Evolutionary conservation across 148 eudicot genomes (phyloP), one percentile per base, ranked within the genome.

Genomic region (Vaccinium myrtillus): DNA sequence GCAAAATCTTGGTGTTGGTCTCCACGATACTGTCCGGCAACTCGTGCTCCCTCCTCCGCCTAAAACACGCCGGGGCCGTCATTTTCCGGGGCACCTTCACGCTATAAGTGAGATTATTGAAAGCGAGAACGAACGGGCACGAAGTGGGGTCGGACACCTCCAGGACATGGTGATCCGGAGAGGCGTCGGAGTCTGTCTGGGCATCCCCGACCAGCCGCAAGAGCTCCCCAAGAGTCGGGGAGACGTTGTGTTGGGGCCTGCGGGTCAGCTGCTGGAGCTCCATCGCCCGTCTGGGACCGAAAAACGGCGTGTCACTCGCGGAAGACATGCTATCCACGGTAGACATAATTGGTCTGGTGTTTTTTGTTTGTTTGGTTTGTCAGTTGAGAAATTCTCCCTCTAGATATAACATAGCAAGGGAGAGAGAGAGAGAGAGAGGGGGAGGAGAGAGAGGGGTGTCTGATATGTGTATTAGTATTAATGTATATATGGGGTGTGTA

Each of bases 221-320:
- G 11, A 95, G 94, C 86, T 95, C 95, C 43, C 91, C 93, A 5
- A 94, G 93, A 11, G 95, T 91, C 8, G 90, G 89, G 7, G 91
- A 89, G 19, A 83, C 30, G 59, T 67, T 86, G 21, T 85, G 90
- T 78, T 86, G 89, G 75, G 84, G 91, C 73, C 67, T 88, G 1
- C 87, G 90, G 50, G 83, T 85, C 84, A 86, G 74, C 73, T 91
- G 90, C 79, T 87, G 92, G 84, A 90, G 91, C 58, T 90, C 88
- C 88, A 89, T 88, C 85, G 89, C 75, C 23, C 84, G 85, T 49
- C 83, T 88, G 0, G 93, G 91, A 83, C 91, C 93, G n/a, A 93
- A 87, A 86, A 90, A 93, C 5, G 93, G 94, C 10, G 91, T 63
- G 50, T 83, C 89, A 16, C 87, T 84, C 0, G 80, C 80, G 74